A percentile compares a stretch with the other conserved stretches of the same genome.
Conservation (phyloP, 73 alveolate species). For the Stentor coeruleus region DNA sequence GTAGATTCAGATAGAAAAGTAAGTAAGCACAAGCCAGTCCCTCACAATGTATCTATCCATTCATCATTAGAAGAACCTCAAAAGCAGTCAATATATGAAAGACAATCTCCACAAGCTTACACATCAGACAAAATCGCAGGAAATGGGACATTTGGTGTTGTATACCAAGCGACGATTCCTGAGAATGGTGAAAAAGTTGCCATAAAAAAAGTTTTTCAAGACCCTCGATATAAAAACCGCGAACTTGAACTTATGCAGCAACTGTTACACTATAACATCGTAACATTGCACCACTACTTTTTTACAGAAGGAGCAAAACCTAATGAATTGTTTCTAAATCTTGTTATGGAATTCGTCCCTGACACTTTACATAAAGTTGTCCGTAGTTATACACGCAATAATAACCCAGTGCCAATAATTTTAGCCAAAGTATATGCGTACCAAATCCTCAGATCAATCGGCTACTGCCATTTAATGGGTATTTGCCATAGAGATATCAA, state of each 20-base stretch:
- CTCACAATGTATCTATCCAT: too few relatives aligned
- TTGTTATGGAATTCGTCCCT: constrained; percentile 92
- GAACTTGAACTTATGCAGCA: constrained; percentile 85
- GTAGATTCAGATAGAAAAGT: too few relatives aligned
- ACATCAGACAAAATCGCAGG: constrained; percentile 64
- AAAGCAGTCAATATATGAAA: too few relatives aligned
- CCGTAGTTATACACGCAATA: constrained; percentile 60
- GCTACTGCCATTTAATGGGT: constrained; percentile 70
- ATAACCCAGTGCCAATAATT: constrained; percentile 70
- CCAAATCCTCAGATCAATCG: constrained; percentile 80
- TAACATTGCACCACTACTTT: constrained; percentile 73
- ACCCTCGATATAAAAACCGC: constrained; percentile 86
- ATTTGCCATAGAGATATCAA: constrained; percentile 82
- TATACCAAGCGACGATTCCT: constrained; percentile 70
- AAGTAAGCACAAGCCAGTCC: too few relatives aligned
- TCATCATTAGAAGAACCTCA: too few relatives aligned
- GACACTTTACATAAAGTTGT: constrained; percentile 70
- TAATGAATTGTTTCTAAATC: constrained; percentile 80
- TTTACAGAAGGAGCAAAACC: constrained; percentile 80
- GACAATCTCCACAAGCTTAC: too few relatives aligned
- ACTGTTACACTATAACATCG: constrained; percentile 81
- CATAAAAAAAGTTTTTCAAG: constrained; percentile 76
- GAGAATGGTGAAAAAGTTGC: constrained; percentile 89
- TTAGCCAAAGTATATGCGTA: constrained; percentile 85
- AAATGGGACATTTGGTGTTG: constrained; percentile 79